Evolutionary conservation across 2,329 filamentous ascomycete species (phyloP).

Genomic region (Fragosphaeria purpurea): DNA sequence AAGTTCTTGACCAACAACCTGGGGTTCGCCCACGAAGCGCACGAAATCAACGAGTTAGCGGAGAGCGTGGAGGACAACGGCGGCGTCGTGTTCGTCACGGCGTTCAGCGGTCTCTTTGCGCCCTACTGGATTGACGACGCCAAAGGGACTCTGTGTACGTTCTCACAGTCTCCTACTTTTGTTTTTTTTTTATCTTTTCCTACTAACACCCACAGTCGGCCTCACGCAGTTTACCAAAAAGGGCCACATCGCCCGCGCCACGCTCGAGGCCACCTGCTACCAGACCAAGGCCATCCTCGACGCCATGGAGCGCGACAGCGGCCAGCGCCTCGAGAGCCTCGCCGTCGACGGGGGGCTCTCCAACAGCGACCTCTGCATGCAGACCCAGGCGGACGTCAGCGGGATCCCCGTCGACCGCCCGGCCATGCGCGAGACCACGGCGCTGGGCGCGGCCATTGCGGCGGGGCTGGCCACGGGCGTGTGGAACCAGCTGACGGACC

Average conservation of each 20-base stretch:
- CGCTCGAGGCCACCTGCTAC: conserved; percentile 82
- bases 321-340: conserved; percentile 62
- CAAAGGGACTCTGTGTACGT: conserved; percentile 70
- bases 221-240: conserved; percentile 77
- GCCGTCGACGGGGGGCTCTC: conserved; percentile 86
- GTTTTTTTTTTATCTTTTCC: neutral
- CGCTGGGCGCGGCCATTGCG: conserved; percentile 78
- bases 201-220: conserved; percentile 42
- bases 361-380: conserved; percentile 84
- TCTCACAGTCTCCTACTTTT: conserved; percentile 18
- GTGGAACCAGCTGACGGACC: conserved; percentile 65
- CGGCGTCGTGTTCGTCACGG: conserved; percentile 78
- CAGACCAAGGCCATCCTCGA: conserved; percentile 86
- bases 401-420: conserved; percentile 75
- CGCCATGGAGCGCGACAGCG: conserved; percentile 81
- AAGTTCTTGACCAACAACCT: conserved; percentile 62
- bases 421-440: conserved; percentile 82
- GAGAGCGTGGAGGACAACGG: conserved; percentile 58
- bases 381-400: conserved; percentile 79
- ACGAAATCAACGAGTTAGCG: conserved; percentile 40
- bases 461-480: conserved; percentile 75
- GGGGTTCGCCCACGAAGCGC: conserved; percentile 44
- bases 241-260: conserved; percentile 80
- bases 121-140: conserved; percentile 95
- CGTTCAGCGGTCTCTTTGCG: conserved; percentile 82